A percentile compares a stretch with the other conserved stretches of the same genome.
phyloP scores from a whole-genome alignment of 257 asterid genomes.

The Oldenlandia corymbosa region DNA sequence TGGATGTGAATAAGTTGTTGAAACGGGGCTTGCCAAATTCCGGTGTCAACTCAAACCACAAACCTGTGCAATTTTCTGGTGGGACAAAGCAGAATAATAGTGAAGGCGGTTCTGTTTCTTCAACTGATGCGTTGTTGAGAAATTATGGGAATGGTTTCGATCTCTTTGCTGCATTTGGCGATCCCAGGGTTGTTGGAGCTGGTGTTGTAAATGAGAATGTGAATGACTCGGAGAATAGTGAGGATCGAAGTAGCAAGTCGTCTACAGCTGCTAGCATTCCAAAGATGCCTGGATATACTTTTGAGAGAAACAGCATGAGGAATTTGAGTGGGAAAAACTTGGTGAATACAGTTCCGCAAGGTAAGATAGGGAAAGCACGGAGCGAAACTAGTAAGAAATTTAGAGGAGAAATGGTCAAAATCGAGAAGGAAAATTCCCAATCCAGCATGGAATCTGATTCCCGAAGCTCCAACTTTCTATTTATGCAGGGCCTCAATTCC shows the following conservation, averaged over 20 bases:
- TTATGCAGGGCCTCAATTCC: slow-evolving; percentile 60
- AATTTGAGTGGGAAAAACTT: slow-evolving; percentile 43
- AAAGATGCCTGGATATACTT: slow-evolving; percentile 26
- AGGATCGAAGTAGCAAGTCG: slow-evolving; percentile 59
- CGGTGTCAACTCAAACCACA: slow-evolving; percentile 25
- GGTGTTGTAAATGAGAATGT: slow-evolving; percentile 39
- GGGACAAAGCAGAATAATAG: slow-evolving; percentile 41
- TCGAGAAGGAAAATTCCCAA: slow-evolving; percentile 81
- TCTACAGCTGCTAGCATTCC: slow-evolving; percentile 67
- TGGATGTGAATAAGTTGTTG: slow-evolving; percentile 27
- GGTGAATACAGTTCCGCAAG: slow-evolving; percentile 31
- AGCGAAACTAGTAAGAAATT: slow-evolving; percentile 45
- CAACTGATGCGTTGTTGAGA: slow-evolving; percentile 37
- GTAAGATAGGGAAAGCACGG: slow-evolving; percentile 38
- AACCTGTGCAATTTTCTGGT: slow-evolving; percentile 28
- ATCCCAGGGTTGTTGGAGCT: slow-evolving; percentile 28
- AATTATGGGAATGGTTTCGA: slow-evolving; percentile 21
- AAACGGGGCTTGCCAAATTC: slow-evolving; percentile 32
- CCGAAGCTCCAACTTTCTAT: slow-evolving; percentile 61
- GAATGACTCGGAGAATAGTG: slow-evolving; percentile 56
- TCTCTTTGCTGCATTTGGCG: slow-evolving; percentile 30
- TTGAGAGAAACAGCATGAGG: slow-evolving; percentile 36
- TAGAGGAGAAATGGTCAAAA: slow-evolving; percentile 63
- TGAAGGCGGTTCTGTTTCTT: slow-evolving; percentile 56
- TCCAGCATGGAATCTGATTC: slow-evolving; percentile 97